Base-by-base conservation (phyloP, 768 basidiomycete genomes). In the Russula vinacea region DNA sequence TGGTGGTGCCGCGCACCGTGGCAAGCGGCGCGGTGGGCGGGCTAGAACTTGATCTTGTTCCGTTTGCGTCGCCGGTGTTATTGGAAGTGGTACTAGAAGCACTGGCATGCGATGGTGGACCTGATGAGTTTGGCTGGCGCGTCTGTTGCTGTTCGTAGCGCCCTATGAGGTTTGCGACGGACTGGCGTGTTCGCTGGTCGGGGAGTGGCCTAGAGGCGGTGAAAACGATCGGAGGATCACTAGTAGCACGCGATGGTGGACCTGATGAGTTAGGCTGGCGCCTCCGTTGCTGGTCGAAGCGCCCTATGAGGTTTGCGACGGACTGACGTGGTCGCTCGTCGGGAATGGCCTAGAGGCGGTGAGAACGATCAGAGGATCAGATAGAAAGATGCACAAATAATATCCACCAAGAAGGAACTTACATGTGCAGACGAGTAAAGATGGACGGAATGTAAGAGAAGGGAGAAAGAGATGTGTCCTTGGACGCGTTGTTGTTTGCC, bases 161-260 rank as follows among this genome's bases (percentile, higher is more conserved):
- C 57, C 92, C 92, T 71, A 94, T 94, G 76, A 94, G 87, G 73
- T 92, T 94, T 67, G 92, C 92, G 54, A 94, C 92, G 70, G 88
- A 90, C 73, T 84, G 84, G 64, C 92, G 88, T 55, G 91, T 90
- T 72, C 88, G 84, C 77, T 94, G 92, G 80, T 93, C 91, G 75
- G 92, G 90, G 67, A 92, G 77, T 60, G 89, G 88, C 91, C 90
- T 50, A 55, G 17, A 37, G 33, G 32, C 39, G 1, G 22, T 32
- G 19, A n/a, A 19, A 47, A 26, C 22, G 56, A 60, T 50, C 37
- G 60, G 49, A 47, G 37, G 53, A 65, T 44, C 63, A 68, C 86
- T 90, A n/a, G 83, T 79, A 68, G 85, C 86, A 64, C 88, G 82
- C 17, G 83, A 79, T 35, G 54, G 22, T 22, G 55, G 22, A 16